Evolutionary conservation across 768 basidiomycete genomes (phyloP).

Genomic region (Hericium coralloides): DNA sequence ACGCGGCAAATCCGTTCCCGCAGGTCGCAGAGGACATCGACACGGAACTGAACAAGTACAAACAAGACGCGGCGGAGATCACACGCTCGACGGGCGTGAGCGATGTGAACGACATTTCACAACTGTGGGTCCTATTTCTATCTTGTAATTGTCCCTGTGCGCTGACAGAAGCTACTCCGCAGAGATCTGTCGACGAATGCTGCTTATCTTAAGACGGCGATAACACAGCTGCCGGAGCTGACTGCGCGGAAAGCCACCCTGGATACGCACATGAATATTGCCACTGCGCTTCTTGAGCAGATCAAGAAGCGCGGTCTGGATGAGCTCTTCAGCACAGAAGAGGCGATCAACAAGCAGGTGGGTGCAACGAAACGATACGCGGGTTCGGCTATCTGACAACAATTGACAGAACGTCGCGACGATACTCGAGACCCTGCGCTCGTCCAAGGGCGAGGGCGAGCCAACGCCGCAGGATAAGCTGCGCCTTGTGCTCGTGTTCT

Average conservation of each 20-base stretch:
- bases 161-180: background rate
- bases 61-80: slow-evolving; percentile 94
- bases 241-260: slow-evolving; percentile 94
- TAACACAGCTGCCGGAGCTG: slow-evolving; percentile 92
- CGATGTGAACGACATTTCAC: slow-evolving; percentile 90
- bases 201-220: slow-evolving; percentile 90
- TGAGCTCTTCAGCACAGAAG: slow-evolving; percentile 95
- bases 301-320: slow-evolving; percentile 94
- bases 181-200: slow-evolving; percentile 92
- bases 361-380: slow-evolving; percentile 3
- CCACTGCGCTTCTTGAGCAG: slow-evolving; percentile 87
- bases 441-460: slow-evolving; percentile 51
- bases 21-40: slow-evolving; percentile 98
- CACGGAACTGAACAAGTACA: slow-evolving; percentile 81
- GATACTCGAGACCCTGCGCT: slow-evolving; percentile 83
- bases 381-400: background rate
- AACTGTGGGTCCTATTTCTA: slow-evolving; percentile 56
- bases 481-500: slow-evolving; percentile 91
- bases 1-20: slow-evolving; percentile 93
- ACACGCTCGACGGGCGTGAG: slow-evolving; percentile 94
- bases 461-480: slow-evolving; percentile 81
- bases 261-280: slow-evolving; percentile 99
- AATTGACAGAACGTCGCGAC: slow-evolving; percentile 53
- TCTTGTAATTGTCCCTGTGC: background rate
- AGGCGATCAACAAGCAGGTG: slow-evolving; percentile 81